These are phyloP conservation scores for Chrysopogon serrulatus DNA, from an alignment of 176 grass and related monocot genomes.

Conservation along the genomic window DNA sequence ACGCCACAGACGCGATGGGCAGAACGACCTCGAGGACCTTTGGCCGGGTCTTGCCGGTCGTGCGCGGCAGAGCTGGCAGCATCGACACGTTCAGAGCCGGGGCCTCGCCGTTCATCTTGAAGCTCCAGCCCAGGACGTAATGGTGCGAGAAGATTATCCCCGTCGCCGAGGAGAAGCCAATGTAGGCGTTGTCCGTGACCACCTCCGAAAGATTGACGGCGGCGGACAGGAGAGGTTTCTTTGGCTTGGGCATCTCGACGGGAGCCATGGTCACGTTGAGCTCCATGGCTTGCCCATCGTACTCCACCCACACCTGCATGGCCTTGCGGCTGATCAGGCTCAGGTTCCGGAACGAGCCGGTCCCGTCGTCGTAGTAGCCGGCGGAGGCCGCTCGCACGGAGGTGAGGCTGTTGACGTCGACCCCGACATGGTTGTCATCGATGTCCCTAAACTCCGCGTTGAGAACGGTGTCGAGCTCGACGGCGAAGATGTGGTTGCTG, in stretches of 20 bases:
- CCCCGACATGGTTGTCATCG: slow-evolving; percentile 49
- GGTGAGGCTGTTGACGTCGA: slow-evolving; percentile 44
- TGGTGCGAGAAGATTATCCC: slow-evolving; percentile 22
- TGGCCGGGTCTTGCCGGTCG: not conserved
- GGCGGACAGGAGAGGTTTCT: slow-evolving; percentile 12
- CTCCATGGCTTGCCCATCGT: slow-evolving; percentile 7
- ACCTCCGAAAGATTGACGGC: slow-evolving; percentile 22
- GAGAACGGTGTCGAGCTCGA: slow-evolving; percentile 58
- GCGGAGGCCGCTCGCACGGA: slow-evolving; percentile 26
- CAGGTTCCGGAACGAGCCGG: slow-evolving; percentile 16
- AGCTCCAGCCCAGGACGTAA: slow-evolving; percentile 44
- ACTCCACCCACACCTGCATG: slow-evolving; percentile 60
- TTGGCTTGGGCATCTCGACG: slow-evolving; percentile 21
- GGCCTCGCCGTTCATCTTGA: slow-evolving; percentile 29
- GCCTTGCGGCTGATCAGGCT: slow-evolving; percentile 17
- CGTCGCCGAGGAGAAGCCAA: slow-evolving; percentile 45
- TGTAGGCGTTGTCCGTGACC: slow-evolving; percentile 16
- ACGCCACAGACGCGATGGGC: not conserved
- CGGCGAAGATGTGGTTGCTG: slow-evolving; percentile 33
- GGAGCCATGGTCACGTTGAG: slow-evolving; percentile 38
- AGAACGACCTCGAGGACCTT: slow-evolving; percentile 2
- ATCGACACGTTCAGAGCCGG: slow-evolving; percentile 13
- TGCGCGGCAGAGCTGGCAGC: slow-evolving; percentile 27
- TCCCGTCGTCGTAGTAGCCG: slow-evolving; percentile 32
- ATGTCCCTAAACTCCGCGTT: slow-evolving; percentile 42